A percentile compares a stretch with the other conserved stretches of the same genome.
Evolutionary conservation across 1,284 basidiomycete genomes (phyloP).

Genomic region (Irpex lacteus): DNA sequence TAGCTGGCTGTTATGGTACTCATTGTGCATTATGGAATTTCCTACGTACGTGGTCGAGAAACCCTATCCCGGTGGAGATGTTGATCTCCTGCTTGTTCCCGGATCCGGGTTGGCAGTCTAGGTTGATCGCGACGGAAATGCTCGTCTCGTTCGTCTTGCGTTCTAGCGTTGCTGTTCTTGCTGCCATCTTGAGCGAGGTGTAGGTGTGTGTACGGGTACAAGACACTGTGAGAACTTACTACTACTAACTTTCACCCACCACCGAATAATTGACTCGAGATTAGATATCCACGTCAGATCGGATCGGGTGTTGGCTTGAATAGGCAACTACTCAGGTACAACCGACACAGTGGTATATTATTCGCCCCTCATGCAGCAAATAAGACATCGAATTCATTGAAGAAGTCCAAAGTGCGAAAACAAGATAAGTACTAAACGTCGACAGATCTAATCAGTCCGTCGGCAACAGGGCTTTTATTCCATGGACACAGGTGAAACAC

Average conservation of each 20-base stretch:
- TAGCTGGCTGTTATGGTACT: background rate
- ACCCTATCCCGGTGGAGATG: conserved; percentile 94
- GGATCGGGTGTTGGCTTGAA: background rate
- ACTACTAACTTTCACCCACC: background rate
- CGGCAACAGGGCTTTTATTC: too few species aligned
- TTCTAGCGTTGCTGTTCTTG: conserved; percentile 71
- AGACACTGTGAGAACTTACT: background rate
- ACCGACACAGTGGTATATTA: background rate
- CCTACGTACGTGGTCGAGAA: conserved; percentile 98
- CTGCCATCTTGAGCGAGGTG: conserved; percentile 35
- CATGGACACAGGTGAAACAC: too few species aligned
- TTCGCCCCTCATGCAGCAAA: too few species aligned
- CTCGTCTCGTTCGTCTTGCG: conserved; percentile 93
- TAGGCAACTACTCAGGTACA: conserved; percentile 1
- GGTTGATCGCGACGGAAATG: conserved; percentile 79
- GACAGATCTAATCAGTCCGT: too few species aligned
- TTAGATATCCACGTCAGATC: background rate
- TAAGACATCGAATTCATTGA: too few species aligned
- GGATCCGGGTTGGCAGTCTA: conserved; percentile 78
- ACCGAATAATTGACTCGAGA: background rate
- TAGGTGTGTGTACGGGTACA: background rate
- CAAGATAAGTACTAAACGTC: too few species aligned
- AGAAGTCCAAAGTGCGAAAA: too few species aligned
- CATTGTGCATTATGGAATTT: too few species aligned
- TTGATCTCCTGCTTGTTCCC: conserved; percentile 72